Conservation (phyloP, 192 early-diverging fungal genomes). For the Coemansia reversa region DNA sequence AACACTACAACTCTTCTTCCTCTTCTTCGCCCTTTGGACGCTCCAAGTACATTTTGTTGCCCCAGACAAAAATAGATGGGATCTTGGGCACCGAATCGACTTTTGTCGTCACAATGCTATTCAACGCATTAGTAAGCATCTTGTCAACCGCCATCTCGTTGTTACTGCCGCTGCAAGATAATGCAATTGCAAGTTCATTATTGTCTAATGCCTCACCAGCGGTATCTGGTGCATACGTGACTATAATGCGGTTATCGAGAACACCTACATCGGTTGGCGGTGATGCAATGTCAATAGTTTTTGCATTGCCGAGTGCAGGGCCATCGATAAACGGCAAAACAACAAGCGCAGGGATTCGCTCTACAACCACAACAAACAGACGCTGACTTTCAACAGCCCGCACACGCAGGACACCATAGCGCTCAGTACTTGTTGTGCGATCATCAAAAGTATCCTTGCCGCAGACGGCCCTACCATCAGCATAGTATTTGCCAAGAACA, state of each 20-base stretch:
- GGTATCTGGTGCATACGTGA: constrained; percentile 18
- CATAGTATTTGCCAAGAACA: constrained; percentile 28
- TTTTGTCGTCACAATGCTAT: constrained; percentile 16
- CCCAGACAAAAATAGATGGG: constrained; percentile 47
- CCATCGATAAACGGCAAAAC: constrained; percentile 24
- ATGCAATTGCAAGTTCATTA: constrained; percentile 7
- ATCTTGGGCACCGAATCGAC: not conserved
- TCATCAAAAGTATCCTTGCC: constrained; percentile 31
- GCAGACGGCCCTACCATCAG: constrained; percentile 19
- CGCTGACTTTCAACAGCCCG: constrained; percentile 19
- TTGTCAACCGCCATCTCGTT: constrained; percentile 7
- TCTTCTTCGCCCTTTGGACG: constrained; percentile 30
- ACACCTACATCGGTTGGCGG: constrained; percentile 36
- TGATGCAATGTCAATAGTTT: constrained; percentile 24
- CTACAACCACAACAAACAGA: constrained; percentile 33
- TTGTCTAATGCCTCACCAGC: not conserved
- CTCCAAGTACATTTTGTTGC: constrained; percentile 45
- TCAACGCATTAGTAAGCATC: constrained; percentile 9
- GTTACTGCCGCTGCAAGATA: constrained; percentile 4
- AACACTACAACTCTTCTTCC: not conserved
- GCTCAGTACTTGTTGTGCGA: constrained; percentile 25
- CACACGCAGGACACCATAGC: constrained; percentile 49
- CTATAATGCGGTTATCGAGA: constrained; percentile 21
- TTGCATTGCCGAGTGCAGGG: constrained; percentile 9
- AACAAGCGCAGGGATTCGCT: constrained; percentile 36